phyloP scores from a whole-genome alignment of 176 grass and related monocot species.

The Cenchrus fungigraminus region DNA sequence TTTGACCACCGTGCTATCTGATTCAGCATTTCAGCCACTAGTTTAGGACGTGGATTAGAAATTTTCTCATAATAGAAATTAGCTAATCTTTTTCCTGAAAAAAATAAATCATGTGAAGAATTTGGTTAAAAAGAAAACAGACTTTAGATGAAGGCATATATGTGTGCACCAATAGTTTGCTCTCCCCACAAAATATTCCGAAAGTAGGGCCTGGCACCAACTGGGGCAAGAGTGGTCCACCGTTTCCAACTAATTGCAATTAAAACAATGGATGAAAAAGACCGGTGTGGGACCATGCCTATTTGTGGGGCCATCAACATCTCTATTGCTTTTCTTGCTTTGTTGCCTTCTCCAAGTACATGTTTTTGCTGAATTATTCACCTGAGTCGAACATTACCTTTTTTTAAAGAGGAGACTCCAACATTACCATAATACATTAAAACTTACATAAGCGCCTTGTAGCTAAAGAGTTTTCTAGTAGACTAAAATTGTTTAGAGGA shows the following conservation, averaged over 20 bases:
- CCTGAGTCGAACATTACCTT: background rate
- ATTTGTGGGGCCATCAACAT: conserved; percentile 58
- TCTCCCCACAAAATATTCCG: conserved; percentile 67
- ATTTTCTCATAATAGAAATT: background rate
- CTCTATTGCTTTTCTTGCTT: background rate
- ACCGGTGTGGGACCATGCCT: conserved; percentile 60
- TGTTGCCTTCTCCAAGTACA: background rate
- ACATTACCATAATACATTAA: background rate
- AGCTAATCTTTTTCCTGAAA: background rate
- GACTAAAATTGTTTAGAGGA: background rate
- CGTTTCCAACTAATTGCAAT: conserved; percentile 90
- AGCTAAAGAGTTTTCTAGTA: background rate
- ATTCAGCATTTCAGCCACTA: too few species aligned
- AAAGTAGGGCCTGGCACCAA: conserved; percentile 68
- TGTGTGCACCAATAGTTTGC: conserved; percentile 13
- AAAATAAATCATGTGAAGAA: background rate
- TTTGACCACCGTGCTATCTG: too few species aligned
- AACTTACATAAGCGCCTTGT: background rate
- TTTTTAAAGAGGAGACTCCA: background rate
- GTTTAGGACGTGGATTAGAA: too few species aligned
- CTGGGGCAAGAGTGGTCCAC: conserved; percentile 70
- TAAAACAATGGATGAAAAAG: conserved; percentile 63
- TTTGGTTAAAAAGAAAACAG: background rate
- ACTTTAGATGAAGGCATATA: background rate
- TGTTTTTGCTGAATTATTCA: background rate